Conservation (phyloP, 1,284 basidiomycete species). For the Ganoderma multipileum region DNA sequence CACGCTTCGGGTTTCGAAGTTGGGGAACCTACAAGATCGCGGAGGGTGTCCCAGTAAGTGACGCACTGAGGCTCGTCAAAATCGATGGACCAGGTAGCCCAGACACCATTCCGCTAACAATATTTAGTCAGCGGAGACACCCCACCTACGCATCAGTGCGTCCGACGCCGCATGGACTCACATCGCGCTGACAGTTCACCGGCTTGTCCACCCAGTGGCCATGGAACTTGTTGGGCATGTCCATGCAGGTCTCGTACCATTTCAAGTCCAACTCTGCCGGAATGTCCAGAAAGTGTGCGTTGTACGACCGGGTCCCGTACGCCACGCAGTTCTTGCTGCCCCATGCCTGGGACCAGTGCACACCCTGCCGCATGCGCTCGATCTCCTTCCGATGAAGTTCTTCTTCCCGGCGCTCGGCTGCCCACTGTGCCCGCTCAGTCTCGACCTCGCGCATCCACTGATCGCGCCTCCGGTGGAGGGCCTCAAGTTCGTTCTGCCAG, state of each 20-base stretch:
- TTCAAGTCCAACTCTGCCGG: constrained; percentile 22
- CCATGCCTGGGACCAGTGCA: constrained; percentile 28
- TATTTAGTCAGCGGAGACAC: background rate
- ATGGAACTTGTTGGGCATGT: constrained; percentile 29
- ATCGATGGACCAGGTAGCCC: constrained; percentile 33
- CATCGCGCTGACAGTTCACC: constrained; percentile 23
- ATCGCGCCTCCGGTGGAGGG: constrained; percentile 6
- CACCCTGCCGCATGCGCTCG: constrained; percentile 23
- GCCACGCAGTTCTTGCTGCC: constrained; percentile 23
- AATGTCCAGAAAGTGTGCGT: constrained; percentile 23
- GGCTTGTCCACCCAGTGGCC: constrained; percentile 25
- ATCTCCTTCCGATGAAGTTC: constrained; percentile 24
- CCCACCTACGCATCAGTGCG: background rate
- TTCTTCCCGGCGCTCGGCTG: constrained; percentile 14
- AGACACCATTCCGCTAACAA: constrained; percentile 12
- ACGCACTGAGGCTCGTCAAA: constrained; percentile 33
- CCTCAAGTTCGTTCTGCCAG: background rate
- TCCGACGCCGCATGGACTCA: constrained; percentile 11
- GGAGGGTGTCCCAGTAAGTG: constrained; percentile 26
- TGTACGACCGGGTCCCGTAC: constrained; percentile 30
- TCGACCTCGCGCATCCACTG: constrained; percentile 9
- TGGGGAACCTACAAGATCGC: constrained; percentile 24
- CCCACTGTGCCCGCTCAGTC: constrained; percentile 7
- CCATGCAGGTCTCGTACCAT: constrained; percentile 28
- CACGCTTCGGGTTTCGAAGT: too few species aligned